Percentiles rank a stretch among this genome's conserved stretches.
Conservation (phyloP, 2,329 filamentous ascomycete genomes). For the Fusarium anguioides region DNA sequence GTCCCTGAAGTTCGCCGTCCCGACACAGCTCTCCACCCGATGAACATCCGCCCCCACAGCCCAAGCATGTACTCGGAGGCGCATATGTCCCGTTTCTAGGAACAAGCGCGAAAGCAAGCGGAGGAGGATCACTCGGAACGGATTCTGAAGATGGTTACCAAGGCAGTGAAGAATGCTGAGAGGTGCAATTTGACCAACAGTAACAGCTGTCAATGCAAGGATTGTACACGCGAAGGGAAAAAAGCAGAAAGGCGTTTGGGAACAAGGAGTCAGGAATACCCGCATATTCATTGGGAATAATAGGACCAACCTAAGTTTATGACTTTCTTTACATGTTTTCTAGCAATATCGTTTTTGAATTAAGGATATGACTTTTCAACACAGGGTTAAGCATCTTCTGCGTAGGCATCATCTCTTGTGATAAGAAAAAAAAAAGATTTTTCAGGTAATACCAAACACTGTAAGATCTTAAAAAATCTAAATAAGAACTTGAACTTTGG, state of each 20-base stretch:
- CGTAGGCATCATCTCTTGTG: no score
- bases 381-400: no score
- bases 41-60: conserved; percentile 56
- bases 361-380: not conserved
- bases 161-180: not conserved
- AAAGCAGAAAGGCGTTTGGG: conserved; percentile 28
- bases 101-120: not conserved
- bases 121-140: not conserved
- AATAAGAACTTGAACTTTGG: no score
- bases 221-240: not conserved
- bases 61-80: conserved; percentile 61
- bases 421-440: no score
- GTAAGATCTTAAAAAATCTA: no score
- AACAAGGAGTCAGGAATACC: conserved; percentile 41
- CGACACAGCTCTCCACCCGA: conserved; percentile 68
- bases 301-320: conserved; percentile 7
- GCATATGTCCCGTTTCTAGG: conserved; percentile 61
- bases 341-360: not conserved
- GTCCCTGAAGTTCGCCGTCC: conserved; percentile 66
- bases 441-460: no score
- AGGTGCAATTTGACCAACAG: not conserved
- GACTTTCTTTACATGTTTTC: not conserved
- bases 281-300: conserved; percentile 14
- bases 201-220: not conserved
- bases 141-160: not conserved